phyloP scores from a whole-genome alignment of 257 asterid genomes.

The Osmanthus fragrans region DNA sequence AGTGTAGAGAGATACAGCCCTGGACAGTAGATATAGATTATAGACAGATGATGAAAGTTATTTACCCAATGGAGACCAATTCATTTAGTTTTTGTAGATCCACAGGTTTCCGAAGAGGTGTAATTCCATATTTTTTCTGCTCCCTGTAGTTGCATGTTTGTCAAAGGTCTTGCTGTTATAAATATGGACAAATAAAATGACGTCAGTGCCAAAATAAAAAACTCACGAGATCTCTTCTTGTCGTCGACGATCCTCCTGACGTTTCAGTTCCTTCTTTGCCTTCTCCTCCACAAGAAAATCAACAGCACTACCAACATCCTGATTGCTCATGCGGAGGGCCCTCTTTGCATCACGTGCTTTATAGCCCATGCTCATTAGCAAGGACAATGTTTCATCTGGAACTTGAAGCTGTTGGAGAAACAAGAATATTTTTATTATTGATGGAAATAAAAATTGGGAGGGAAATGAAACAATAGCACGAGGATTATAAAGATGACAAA shows the following conservation, averaged over 20 bases:
- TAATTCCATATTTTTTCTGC: conserved; percentile 77
- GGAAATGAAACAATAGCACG: background rate
- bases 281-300: conserved; percentile 82
- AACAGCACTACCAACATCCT: conserved; percentile 72
- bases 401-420: conserved; percentile 71
- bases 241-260: conserved; percentile 56
- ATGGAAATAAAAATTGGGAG: conserved; percentile 9
- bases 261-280: conserved; percentile 47
- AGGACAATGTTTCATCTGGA: conserved; percentile 75
- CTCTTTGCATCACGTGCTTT: conserved; percentile 74
- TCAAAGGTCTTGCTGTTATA: conserved; percentile 17
- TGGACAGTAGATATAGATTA: background rate
- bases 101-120: conserved; percentile 82
- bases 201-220: conserved; percentile 8
- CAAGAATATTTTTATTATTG: background rate
- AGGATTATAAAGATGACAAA: background rate
- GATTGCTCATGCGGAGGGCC: conserved; percentile 90
- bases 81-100: conserved; percentile 68
- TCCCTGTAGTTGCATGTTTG: conserved; percentile 53
- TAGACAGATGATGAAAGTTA: background rate
- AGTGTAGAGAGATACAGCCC: background rate
- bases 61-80: conserved; percentile 80
- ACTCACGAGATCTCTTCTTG: conserved; percentile 63
- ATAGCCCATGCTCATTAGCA: conserved; percentile 82
- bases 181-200: conserved; percentile 10